phyloP scores from a whole-genome alignment of 2,329 filamentous ascomycete species.

The Orbilia quercus region DNA sequence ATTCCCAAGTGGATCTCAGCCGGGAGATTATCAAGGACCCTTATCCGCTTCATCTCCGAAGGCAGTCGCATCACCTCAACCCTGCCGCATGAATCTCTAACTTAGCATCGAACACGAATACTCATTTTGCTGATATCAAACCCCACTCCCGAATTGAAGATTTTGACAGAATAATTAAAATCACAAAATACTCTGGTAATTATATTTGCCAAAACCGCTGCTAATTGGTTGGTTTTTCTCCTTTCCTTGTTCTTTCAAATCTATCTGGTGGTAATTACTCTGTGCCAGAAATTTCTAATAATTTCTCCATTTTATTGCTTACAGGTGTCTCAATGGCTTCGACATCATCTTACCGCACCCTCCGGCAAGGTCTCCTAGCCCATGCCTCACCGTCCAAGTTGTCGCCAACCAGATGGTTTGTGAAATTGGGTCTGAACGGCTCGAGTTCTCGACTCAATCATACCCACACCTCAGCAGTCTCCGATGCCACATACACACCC shows the following conservation, averaged over 20 bases:
- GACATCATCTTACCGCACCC: conserved; percentile 23
- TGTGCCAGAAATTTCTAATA: conserved; percentile 13
- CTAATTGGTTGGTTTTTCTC: conserved; percentile 10
- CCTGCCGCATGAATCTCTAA: conserved; percentile 40
- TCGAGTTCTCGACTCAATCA: conserved; percentile 40
- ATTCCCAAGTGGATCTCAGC: conserved; percentile 36
- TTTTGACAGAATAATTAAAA: conserved; percentile 7
- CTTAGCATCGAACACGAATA: conserved; percentile 22
- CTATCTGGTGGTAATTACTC: conserved; percentile 16
- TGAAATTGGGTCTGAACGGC: conserved; percentile 23
- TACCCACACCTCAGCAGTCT: conserved; percentile 60
- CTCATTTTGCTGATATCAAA: conserved; percentile 29
- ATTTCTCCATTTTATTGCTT: conserved; percentile 23
- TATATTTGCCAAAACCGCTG: neutral
- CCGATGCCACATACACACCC: conserved; percentile 71
- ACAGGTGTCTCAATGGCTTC: conserved; percentile 35
- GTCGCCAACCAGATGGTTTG: conserved; percentile 11
- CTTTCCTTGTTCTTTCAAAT: conserved; percentile 10
- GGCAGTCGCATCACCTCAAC: conserved; percentile 27
- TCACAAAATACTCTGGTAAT: neutral
- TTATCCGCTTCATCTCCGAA: conserved; percentile 56
- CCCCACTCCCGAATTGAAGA: conserved; percentile 18
- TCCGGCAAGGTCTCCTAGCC: conserved; percentile 33
- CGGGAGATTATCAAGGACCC: conserved; percentile 56
- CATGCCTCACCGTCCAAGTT: conserved; percentile 20